Percentiles rank a stretch among this genome's conserved stretches.
Evolutionary conservation across 176 grass and related monocot species (phyloP).

Genomic region (Aegilops sharonensis): DNA sequence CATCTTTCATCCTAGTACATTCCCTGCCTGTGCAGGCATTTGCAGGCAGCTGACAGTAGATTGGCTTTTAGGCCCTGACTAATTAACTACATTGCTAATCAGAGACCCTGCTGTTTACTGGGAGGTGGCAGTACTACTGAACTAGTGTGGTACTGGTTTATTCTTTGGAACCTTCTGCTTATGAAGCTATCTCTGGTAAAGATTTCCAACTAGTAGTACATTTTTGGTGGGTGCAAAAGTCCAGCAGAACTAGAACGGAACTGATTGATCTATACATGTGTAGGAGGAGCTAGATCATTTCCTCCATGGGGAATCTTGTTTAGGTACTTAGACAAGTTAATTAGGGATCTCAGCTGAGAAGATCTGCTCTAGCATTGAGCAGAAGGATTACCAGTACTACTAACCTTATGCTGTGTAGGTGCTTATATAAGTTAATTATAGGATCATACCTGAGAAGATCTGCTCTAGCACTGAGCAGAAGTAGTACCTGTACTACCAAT

Average conservation of each 20-base stretch:
- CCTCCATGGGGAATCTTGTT: not conserved
- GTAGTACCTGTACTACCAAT: not conserved
- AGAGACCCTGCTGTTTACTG: slow-evolving; percentile 35
- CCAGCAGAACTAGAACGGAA: not conserved
- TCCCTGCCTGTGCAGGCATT: slow-evolving; percentile 23
- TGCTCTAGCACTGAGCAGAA: not conserved
- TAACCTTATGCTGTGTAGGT: too few relatives aligned
- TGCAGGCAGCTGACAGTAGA: too few relatives aligned
- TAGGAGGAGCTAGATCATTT: not conserved
- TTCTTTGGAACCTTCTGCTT: slow-evolving; percentile 45
- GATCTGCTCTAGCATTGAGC: not conserved
- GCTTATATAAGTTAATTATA: not conserved
- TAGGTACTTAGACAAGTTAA: not conserved
- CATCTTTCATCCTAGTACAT: slow-evolving; percentile 37
- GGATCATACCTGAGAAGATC: not conserved
- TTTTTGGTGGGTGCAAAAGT: not conserved
- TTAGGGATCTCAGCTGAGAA: not conserved
- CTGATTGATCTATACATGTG: not conserved
- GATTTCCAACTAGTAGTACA: not conserved
- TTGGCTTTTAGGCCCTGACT: not conserved
- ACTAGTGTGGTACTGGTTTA: not conserved
- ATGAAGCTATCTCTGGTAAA: slow-evolving; percentile 5
- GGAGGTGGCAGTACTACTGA: not conserved
- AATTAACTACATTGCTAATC: slow-evolving; percentile 25
- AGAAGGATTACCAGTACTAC: not conserved